Base-by-base conservation (phyloP, 164 flowering plant species). In the Vitis rotundifolia region DNA sequence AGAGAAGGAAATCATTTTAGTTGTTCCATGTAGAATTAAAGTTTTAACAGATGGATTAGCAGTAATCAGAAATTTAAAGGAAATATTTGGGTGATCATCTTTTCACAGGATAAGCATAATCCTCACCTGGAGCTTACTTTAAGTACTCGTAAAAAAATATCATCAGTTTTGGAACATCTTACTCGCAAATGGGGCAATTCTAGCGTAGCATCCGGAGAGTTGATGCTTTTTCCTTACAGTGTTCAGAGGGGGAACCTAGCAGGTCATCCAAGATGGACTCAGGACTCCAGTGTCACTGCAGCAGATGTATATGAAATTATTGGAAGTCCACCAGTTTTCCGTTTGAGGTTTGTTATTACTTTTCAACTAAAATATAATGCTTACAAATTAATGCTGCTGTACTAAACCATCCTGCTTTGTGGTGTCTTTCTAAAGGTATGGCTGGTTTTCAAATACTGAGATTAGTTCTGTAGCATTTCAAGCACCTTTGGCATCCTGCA, bases 131-230 rank as follows among this genome's bases (percentile, higher is more conserved):
- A 96, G 81, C 97, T 96, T 59, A 93, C 98, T 70, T 78, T 96
- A 76, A 91, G 98, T 76, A 82, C 80, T 47, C 84, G 93, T 63
- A 96, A 96, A 80, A 96, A 89, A 86, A 93, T 96, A 77, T 86
- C 95, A 63, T 96, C 99, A 26, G 90, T 96, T 57, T 48, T 91
- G 76, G 99, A 96, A 63, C 99, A 96, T 84, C 90, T 96, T 13
- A 88, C 74, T 76, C 95, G 92, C 56, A 96, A 96, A 74, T 96
- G 99, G 99, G 97, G 97, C 11, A 79, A 71, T 79, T 89, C 97
- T 66, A 85, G 85, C 68, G 71, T 85, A 52, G 93, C 88, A 66
- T 71, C 78, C 37, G 94, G 97, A 70, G 89, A 92, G 72, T 80
- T 96, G 49, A 79, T 86, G 84, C 89, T 96, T 73, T 88, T 93